Evolutionary conservation across 106 monocot species (phyloP).

Genomic region (Apostasia ramifera): DNA sequence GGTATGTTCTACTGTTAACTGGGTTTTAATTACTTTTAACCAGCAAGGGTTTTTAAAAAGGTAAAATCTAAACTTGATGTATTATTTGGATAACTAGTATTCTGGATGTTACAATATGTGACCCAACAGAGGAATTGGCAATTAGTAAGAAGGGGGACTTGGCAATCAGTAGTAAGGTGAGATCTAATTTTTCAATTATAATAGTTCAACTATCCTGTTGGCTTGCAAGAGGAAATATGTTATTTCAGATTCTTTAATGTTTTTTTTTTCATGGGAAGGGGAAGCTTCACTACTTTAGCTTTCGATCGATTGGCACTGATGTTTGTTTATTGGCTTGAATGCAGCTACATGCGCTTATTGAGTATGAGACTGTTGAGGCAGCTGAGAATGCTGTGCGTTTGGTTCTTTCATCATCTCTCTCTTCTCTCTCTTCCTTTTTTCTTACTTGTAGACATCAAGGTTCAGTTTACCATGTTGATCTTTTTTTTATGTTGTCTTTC

Average conservation of each 20-base stretch:
- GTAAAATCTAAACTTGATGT: background rate
- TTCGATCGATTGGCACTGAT: too few species aligned
- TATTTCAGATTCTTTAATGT: too few species aligned
- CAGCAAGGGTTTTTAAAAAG: background rate
- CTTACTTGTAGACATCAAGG: too few species aligned
- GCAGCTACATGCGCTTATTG: slow-evolving; percentile 79
- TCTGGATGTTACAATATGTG: slow-evolving; percentile 47
- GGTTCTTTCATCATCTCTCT: background rate
- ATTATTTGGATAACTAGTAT: slow-evolving; percentile 32
- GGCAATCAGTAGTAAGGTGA: slow-evolving; percentile 52
- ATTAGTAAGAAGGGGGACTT: slow-evolving; percentile 14
- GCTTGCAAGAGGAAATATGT: too few species aligned
- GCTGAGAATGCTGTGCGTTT: slow-evolving; percentile 75
- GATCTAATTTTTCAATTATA: background rate
- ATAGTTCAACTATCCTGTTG: background rate
- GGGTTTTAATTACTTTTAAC: background rate
- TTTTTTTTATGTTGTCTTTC: background rate
- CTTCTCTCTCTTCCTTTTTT: background rate
- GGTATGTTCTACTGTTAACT: slow-evolving; percentile 28
- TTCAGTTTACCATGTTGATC: background rate
- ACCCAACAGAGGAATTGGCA: slow-evolving; percentile 31
- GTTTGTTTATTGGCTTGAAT: background rate
- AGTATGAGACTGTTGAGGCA: slow-evolving; percentile 58
- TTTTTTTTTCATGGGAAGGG: too few species aligned
- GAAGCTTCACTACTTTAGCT: too few species aligned